These are phyloP conservation scores for Elsinoe ampelina DNA, from an alignment of 2,329 filamentous ascomycete genomes.

Conservation along the genomic window DNA sequence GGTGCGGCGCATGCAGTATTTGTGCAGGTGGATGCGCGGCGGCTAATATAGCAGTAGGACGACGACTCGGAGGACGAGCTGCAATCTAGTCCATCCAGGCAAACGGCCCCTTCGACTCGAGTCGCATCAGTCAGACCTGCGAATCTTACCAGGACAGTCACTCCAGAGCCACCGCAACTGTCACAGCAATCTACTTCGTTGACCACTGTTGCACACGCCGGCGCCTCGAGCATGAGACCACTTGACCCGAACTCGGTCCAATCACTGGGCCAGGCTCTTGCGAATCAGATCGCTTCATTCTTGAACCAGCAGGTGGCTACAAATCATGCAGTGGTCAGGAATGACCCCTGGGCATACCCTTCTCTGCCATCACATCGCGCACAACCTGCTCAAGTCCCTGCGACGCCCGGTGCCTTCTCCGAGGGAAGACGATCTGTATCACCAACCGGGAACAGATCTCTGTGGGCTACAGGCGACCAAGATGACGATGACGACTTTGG, in stretches of 20 bases:
- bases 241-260: slow-evolving; percentile 24
- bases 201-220: not conserved
- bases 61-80: slow-evolving; percentile 13
- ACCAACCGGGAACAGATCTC: slow-evolving; percentile 10
- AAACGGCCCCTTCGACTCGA: not conserved
- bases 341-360: slow-evolving; percentile 15
- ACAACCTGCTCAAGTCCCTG: not conserved
- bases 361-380: slow-evolving; percentile 1
- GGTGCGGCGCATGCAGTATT: not conserved
- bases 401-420: not conserved
- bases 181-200: slow-evolving; percentile 15
- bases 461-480: slow-evolving; percentile 19
- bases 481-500: slow-evolving; percentile 1
- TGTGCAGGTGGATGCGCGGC: not conserved
- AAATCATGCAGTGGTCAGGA: slow-evolving; percentile 23
- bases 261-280: slow-evolving; percentile 27
- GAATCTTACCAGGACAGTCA: not conserved
- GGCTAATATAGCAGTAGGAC: not conserved
- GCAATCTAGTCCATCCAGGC: not conserved
- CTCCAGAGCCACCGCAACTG: slow-evolving; percentile 3
- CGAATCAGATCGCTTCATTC: slow-evolving; percentile 26
- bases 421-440: not conserved
- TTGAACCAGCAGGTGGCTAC: slow-evolving; percentile 20
- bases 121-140: not conserved
- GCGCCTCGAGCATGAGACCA: slow-evolving; percentile 14